phyloP scores from a whole-genome alignment of 768 basidiomycete species.

The Tephrocybe sp. region DNA sequence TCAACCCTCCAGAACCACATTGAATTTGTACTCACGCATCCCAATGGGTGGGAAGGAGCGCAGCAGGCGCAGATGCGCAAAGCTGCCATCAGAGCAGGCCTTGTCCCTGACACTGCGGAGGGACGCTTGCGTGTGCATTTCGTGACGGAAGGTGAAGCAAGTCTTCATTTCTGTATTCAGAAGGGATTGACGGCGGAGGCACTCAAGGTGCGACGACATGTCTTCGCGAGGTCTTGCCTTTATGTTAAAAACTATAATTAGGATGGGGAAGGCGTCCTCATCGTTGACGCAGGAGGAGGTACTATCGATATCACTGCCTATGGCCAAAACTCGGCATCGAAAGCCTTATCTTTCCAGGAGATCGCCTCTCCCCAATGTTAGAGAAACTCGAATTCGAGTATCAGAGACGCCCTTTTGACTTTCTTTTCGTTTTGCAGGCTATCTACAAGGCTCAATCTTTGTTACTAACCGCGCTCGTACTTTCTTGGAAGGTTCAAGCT shows the following conservation, averaged over 20 bases:
- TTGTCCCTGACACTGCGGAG: slow-evolving; percentile 39
- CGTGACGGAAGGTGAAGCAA: slow-evolving; percentile 66
- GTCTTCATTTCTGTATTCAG: slow-evolving; percentile 52
- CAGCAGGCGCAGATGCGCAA: slow-evolving; percentile 55
- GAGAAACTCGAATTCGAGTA: no score
- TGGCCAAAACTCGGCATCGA: slow-evolving; percentile 24
- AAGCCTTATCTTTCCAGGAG: slow-evolving; percentile 39
- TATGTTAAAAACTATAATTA: slow-evolving; percentile 15
- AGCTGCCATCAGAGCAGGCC: slow-evolving; percentile 49
- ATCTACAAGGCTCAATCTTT: slow-evolving; percentile 47
- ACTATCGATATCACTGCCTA: slow-evolving; percentile 61
- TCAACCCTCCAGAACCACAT: slow-evolving; percentile 34
- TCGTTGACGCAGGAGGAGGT: slow-evolving; percentile 64
- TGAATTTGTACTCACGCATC: slow-evolving; percentile 50
- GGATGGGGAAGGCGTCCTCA: slow-evolving; percentile 44
- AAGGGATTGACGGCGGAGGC: slow-evolving; percentile 37
- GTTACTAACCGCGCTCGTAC: slow-evolving; percentile 39
- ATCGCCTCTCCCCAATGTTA: slow-evolving; percentile 45
- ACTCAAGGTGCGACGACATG: slow-evolving; percentile 23
- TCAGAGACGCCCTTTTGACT: no score
- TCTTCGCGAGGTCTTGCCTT: no score
- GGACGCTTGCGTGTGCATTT: slow-evolving; percentile 49
- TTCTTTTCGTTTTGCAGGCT: slow-evolving; percentile 32
- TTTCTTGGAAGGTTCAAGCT: slow-evolving; percentile 34
- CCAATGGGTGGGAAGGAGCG: slow-evolving; percentile 62